Base-by-base conservation (phyloP, 2,329 filamentous ascomycete species). In the Aspergillus novoparasiticus region DNA sequence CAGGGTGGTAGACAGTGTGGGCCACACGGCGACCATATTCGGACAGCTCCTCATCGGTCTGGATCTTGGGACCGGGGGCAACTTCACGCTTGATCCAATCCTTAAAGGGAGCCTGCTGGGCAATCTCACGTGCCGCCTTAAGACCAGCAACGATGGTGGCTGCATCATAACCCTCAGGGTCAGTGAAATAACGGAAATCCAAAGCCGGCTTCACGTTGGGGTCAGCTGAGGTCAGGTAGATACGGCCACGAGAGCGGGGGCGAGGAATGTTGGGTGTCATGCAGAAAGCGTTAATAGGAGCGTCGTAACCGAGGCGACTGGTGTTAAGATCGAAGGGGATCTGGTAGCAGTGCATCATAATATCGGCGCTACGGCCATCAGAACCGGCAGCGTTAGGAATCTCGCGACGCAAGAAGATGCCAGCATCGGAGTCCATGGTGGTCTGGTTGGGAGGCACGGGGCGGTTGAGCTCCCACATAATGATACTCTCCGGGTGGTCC, bases 301-400 rank as follows among this genome's bases (percentile, higher is more conserved):
- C 82, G 71, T 89, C 87, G 76, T 89, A 96, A 69, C 93, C 93
- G 12, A 97, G 85, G 46, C 91, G 89, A 60, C 85, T 82, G 1
- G 93, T 97, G 85, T 96, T 96, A 70, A 93, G 87, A 66, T 89
- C 91, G 81, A 96, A 96, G 59, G 93, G 93, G 69, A 96, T 96
- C 80, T 96, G 93, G 83, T 96, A 96, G 86, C 93, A 96, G 82
- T 96, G 93, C 90, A 95, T 95, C 93, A 96, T 96, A 73, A 96
- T 81, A 74, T 97, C 93, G 67, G 90, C 91, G 60, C 91, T 89
- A 65, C 90, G 86, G 58, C 90, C 90, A 70, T 96, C 92, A 66
- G 81, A 81, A 61, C 86, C 86, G 4, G 84, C 86, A 2, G 92
- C 90, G 73, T 94, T 88, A 70, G 87, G 83, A 16, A 84, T 76